Base-by-base conservation (phyloP, 1,284 basidiomycete species). In the Microbotryum scabiosae region DNA sequence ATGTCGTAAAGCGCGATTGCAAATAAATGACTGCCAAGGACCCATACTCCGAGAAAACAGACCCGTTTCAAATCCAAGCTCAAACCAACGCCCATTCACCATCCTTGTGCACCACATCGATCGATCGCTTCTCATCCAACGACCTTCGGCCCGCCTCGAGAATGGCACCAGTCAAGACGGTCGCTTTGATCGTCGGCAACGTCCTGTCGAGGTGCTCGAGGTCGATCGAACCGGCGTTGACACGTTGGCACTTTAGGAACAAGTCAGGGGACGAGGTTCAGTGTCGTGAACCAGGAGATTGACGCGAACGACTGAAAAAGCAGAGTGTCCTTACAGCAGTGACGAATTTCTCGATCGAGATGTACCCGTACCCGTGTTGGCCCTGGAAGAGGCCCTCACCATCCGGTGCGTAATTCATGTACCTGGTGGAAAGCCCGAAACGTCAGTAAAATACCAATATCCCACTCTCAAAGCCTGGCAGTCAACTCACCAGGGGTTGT, bases 361-460 rank as follows among this genome's bases (percentile, higher is more conserved):
- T 79, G 74, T 94, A 80, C 82, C 70, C 91, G 75, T 94, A 96
- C 6, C 90, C 91, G 61, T 85, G 83, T 76, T 93, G 90, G 44
- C 90, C 90, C 71, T 93, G 90, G 73, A 94, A 94, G 77, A 88
- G 87, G 16, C 91, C 91, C 61, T 83, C 86, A 76, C 88, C 87
- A 60, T 88, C 90, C 1, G 90, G 89, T 54, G 89, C 87, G 77
- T 94, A 94, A 73, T 92, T 90, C 86, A 92, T 91, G 77, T 92
- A 92, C 36, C 36, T 41, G 36, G 5, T 16, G 10, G 36, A 41
- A 41, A 18, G 16, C 16, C 16, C 16, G 14, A 16, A 41, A 41
- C 2, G 14, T 41, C 36, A 41, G 36, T 41, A 16, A 12, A 18
- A 18, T 12, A 12, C 36, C 12, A 41, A 41, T 18, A 12, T 41